These are phyloP conservation scores for Phycomyces nitens DNA, from an alignment of 192 early-diverging fungal species.

Conservation along the genomic window DNA sequence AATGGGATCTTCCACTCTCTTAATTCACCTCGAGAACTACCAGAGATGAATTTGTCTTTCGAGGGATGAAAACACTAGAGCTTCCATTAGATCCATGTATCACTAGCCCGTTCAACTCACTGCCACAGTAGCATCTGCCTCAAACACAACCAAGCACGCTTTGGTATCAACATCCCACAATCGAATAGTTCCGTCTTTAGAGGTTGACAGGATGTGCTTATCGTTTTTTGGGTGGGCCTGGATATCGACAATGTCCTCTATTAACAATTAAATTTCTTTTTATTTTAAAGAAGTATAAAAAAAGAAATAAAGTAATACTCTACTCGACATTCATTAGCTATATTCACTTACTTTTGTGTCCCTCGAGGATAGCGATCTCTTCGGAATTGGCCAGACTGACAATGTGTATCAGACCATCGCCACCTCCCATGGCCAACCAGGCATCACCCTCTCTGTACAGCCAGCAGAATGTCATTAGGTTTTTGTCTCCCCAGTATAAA, in stretches of 20 bases:
- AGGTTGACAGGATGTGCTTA: slow-evolving; percentile 63
- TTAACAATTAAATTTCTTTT: background rate
- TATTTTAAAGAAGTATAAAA: background rate
- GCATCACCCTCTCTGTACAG: slow-evolving; percentile 64
- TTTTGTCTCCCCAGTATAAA: no score
- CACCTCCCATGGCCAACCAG: slow-evolving; percentile 65
- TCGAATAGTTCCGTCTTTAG: slow-evolving; percentile 70
- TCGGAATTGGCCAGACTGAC: slow-evolving; percentile 70
- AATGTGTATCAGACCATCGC: slow-evolving; percentile 61
- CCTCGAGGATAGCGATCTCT: slow-evolving; percentile 57
- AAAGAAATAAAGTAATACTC: background rate
- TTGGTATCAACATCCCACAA: slow-evolving; percentile 72
- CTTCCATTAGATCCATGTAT: no score
- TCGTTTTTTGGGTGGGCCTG: slow-evolving; percentile 66
- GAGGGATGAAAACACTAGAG: slow-evolving; percentile 59
- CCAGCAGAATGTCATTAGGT: slow-evolving; percentile 72
- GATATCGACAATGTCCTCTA: slow-evolving; percentile 64
- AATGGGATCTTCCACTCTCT: slow-evolving; percentile 52
- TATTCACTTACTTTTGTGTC: slow-evolving; percentile 54
- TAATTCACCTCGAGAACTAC: slow-evolving; percentile 45
- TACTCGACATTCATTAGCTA: no score
- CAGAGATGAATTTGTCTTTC: slow-evolving; percentile 55
- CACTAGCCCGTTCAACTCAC: slow-evolving; percentile 44
- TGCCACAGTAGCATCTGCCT: slow-evolving; percentile 52
- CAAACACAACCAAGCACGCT: slow-evolving; percentile 60